Conservation (phyloP, 805 yeast species). For the Candida boidinii region DNA sequence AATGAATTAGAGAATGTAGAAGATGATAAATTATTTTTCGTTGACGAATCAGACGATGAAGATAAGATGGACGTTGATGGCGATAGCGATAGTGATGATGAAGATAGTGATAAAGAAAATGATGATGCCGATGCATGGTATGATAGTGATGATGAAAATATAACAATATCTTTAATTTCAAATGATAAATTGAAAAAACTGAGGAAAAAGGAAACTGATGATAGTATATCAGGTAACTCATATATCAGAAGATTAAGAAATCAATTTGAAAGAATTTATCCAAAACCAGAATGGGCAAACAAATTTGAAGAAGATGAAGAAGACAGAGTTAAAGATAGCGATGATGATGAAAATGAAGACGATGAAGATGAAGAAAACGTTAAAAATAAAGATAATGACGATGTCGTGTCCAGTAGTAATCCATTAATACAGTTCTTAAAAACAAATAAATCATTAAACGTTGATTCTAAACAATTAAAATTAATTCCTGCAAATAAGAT, state of each 20-base stretch:
- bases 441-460: constrained; percentile 22
- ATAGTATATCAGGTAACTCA: constrained; percentile 23
- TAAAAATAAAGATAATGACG: constrained; percentile 4
- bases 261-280: constrained; percentile 65
- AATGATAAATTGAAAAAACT: constrained; percentile 63
- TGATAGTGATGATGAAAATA: constrained; percentile 84
- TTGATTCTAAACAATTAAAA: constrained; percentile 30
- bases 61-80: constrained; percentile 21
- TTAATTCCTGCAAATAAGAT: constrained; percentile 62
- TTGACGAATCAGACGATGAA: constrained; percentile 37
- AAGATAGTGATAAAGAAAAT: constrained; percentile 20
- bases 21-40: constrained; percentile 45
- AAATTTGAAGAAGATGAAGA: constrained; percentile 48
- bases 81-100: constrained; percentile 21
- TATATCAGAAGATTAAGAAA: constrained; percentile 33
- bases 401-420: constrained; percentile 19
- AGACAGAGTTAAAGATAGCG: constrained; percentile 20
- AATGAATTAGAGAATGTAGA: constrained; percentile 24
- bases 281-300: constrained; percentile 77
- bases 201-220: constrained; percentile 41
- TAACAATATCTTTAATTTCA: constrained; percentile 49
- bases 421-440: constrained; percentile 24
- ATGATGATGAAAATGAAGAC: constrained; percentile 6
- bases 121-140: constrained; percentile 54
- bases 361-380: constrained; percentile 6